Conservation (phyloP, 441 rosid genomes). For the Raphanus hybrid region DNA sequence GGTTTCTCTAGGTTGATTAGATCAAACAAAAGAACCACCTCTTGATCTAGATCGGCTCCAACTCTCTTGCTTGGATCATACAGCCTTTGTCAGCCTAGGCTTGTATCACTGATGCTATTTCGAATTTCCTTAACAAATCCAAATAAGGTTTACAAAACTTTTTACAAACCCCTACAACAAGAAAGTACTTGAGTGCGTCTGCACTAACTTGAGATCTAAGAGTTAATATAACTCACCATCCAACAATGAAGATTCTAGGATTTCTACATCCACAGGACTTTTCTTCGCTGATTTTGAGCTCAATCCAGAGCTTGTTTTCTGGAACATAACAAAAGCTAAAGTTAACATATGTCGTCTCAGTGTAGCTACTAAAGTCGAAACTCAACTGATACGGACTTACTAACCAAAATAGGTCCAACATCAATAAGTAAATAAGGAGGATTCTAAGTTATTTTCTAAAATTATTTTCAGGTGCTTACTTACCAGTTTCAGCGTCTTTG, state of each 20-base stretch:
- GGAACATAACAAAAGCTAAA: conserved; percentile 24
- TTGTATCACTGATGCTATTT: conserved; percentile 1
- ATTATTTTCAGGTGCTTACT: neutral
- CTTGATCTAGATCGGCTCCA: too few relatives aligned
- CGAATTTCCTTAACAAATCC: neutral
- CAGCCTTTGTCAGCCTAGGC: too few relatives aligned
- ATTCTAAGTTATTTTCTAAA: neutral
- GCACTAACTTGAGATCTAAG: conserved; percentile 25
- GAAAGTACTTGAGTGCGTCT: conserved; percentile 23
- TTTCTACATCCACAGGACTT: conserved; percentile 73
- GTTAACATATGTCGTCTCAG: neutral
- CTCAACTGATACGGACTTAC: neutral
- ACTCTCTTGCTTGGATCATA: too few relatives aligned
- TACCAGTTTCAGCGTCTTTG: conserved; percentile 78
- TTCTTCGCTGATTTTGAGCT: conserved; percentile 61
- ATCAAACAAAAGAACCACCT: too few relatives aligned
- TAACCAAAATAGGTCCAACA: neutral
- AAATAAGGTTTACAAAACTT: conserved; percentile 24
- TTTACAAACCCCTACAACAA: conserved; percentile 28
- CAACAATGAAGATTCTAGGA: conserved; percentile 1
- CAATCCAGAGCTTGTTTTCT: conserved; percentile 65
- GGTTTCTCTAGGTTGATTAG: too few relatives aligned
- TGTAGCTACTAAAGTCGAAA: neutral
- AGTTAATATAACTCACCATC: conserved; percentile 29
- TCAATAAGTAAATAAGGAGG: neutral